A percentile compares a stretch with the other conserved stretches of the same genome.
phyloP scores from a whole-genome alignment of 768 basidiomycete genomes.

The Crepidotus variabilis region DNA sequence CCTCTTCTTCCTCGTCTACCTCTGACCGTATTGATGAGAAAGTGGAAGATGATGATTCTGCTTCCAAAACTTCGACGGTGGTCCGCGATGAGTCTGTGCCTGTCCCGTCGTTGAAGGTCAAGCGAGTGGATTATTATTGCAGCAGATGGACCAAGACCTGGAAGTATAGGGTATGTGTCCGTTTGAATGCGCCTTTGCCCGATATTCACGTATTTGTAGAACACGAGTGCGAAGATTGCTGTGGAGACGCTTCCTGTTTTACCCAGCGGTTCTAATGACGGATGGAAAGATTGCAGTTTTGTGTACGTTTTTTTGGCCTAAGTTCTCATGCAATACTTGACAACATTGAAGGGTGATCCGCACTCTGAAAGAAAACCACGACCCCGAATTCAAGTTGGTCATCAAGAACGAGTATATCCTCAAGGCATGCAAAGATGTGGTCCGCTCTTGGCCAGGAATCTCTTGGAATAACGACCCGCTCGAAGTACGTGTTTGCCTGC shows the following conservation, averaged over 20 bases:
- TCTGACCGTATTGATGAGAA: conserved; percentile 9
- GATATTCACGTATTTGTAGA: conserved; percentile 24
- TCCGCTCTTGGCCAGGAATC: conserved; percentile 53
- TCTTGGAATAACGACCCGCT: conserved; percentile 61
- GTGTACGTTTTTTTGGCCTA: conserved; percentile 29
- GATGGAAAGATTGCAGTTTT: conserved; percentile 56
- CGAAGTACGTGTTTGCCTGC: conserved; percentile 31
- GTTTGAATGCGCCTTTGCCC: background rate
- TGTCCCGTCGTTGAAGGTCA: conserved; percentile 50
- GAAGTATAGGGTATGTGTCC: conserved; percentile 45
- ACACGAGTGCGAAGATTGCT: conserved; percentile 49
- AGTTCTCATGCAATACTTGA: background rate
- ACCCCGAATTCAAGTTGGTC: conserved; percentile 48
- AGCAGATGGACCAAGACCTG: conserved; percentile 52
- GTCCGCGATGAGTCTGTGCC: conserved; percentile 33
- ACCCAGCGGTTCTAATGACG: conserved; percentile 39
- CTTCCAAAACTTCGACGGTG: conserved; percentile 31
- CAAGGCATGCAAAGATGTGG: conserved; percentile 55
- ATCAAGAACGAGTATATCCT: conserved; percentile 58
- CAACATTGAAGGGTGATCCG: conserved; percentile 42
- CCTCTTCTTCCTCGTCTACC: conserved; percentile 14
- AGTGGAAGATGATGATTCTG: conserved; percentile 27
- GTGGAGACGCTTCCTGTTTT: conserved; percentile 43
- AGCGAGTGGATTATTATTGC: conserved; percentile 58
- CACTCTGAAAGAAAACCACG: conserved; percentile 34